phyloP scores from a whole-genome alignment of 2,329 filamentous ascomycete genomes.

The Allantophomopsis lycopodina region DNA sequence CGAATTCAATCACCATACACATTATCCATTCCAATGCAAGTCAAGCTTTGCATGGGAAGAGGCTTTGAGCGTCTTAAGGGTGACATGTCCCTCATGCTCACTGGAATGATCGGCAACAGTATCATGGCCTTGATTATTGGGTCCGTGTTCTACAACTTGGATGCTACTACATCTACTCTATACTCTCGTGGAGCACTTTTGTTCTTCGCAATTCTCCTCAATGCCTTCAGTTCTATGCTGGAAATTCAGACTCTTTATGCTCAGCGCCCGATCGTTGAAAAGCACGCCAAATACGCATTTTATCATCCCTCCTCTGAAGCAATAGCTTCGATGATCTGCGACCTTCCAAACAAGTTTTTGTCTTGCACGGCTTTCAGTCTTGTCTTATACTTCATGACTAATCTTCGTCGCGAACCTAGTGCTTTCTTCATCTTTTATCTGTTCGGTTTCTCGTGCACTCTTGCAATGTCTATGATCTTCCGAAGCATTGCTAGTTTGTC shows the following conservation, averaged over 20 bases:
- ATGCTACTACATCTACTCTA: slow-evolving; percentile 22
- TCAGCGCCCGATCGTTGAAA: slow-evolving; percentile 81
- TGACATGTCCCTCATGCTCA: slow-evolving; percentile 4
- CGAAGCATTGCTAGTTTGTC: slow-evolving; percentile 62
- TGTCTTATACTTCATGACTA: slow-evolving; percentile 72
- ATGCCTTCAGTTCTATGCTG: slow-evolving; percentile 46
- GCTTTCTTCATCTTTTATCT: slow-evolving; percentile 78
- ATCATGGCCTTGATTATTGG: background rate
- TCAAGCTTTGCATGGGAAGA: background rate
- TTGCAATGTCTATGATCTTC: slow-evolving; percentile 78
- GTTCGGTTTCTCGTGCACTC: slow-evolving; percentile 47
- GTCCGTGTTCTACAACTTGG: slow-evolving; percentile 6
- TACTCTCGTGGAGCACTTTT: slow-evolving; percentile 15
- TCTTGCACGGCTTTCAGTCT: slow-evolving; percentile 67
- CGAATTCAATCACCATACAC: background rate
- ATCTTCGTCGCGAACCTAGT: slow-evolving; percentile 55
- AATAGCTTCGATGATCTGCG: slow-evolving; percentile 69
- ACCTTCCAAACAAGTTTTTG: slow-evolving; percentile 65
- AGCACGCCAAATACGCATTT: slow-evolving; percentile 70
- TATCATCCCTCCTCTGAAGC: slow-evolving; percentile 83
- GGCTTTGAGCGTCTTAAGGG: background rate
- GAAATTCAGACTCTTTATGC: slow-evolving; percentile 67
- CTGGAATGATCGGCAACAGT: background rate
- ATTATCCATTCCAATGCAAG: slow-evolving; percentile 11
- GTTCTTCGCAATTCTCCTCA: slow-evolving; percentile 14